Base-by-base conservation (phyloP, 441 rosid species). In the Jatropha podagrica region DNA sequence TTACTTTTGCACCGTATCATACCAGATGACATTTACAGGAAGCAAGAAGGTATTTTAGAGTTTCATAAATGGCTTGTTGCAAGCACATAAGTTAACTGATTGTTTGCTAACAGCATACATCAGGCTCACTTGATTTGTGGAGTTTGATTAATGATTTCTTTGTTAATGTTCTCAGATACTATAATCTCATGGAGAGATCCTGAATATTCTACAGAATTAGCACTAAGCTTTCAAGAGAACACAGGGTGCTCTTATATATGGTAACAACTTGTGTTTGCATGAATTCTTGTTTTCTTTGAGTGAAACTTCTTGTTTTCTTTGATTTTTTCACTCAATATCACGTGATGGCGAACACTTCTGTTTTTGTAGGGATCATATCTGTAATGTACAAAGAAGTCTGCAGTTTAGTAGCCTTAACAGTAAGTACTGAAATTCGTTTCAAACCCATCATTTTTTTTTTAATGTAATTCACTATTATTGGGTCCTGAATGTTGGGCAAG, bases 181-280 rank as follows among this genome's bases (percentile, higher is more conserved):
- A 96, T 96, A 76, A 96, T 96, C 81, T 92, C 98, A 40, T 96
- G 99, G 99, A 90, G 96, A 88, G 98, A 96, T 76, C 95, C 97
- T 15, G 99, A 94, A 59, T 88, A 77, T 72, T 86, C 91, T 62
- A 88, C 98, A 10, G 99, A 96, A 84, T 81, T 96, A 85, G 99
- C 99, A 61, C 91, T 96, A 78, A 94, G 99, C 85, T 96, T 96
- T 84, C 99, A 96, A 84, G 99, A 96, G 85, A 87, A 91, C 54
- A 85, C 95, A 2, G 98, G 99, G 71, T 96, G 99, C 87, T 87
- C 98, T 65, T 96, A 91, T 71, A 88, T 96, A 83, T 96, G 99
- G 99, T 96, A 82, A 79, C 66, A 60, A 65, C 65, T 65, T 68
- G 5, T 73, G 38, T 54, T 75, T 73, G 49, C 59, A 32, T 79